A percentile compares a stretch with the other conserved stretches of the same genome.
Conservation (phyloP, 2,329 filamentous ascomycete species). For the Pseudonectria buxi region DNA sequence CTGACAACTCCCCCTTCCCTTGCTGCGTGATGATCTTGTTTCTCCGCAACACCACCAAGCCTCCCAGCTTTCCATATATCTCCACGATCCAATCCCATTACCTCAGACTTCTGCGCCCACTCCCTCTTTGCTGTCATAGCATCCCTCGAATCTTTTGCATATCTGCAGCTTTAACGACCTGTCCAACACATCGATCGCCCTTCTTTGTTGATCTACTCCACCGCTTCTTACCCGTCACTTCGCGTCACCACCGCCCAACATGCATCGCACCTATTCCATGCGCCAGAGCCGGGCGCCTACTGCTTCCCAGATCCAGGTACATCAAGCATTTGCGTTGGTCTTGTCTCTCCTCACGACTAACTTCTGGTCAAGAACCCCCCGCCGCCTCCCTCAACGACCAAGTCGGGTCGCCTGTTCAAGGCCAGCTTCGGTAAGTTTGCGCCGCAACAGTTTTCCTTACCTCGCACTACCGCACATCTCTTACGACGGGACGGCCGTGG, state of each 20-base stretch:
- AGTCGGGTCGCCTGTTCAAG: conserved; percentile 81
- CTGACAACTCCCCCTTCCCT: conserved; percentile 14
- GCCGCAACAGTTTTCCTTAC: background rate
- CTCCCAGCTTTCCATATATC: conserved; percentile 20
- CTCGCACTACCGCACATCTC: no score
- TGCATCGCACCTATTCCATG: conserved; percentile 99
- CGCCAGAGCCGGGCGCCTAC: conserved; percentile 94
- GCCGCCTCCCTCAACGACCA: conserved; percentile 85
- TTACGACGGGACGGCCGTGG: no score
- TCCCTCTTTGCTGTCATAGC: conserved; percentile 11
- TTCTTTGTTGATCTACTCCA: conserved; percentile 15
- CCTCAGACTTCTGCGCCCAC: conserved; percentile 14
- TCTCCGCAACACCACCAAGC: conserved; percentile 22
- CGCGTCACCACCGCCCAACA: conserved; percentile 36
- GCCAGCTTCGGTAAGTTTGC: conserved; percentile 68
- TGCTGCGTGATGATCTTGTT: conserved; percentile 22
- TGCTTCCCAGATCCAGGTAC: conserved; percentile 65
- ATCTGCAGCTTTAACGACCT: conserved; percentile 9
- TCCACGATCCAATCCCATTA: conserved; percentile 8
- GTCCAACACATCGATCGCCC: conserved; percentile 14
- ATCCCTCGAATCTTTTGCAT: conserved; percentile 15
- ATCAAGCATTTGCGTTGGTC: conserved; percentile 6
- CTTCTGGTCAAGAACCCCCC: conserved; percentile 69
- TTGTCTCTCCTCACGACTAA: conserved; percentile 7
- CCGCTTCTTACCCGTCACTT: conserved; percentile 5